Evolutionary conservation across 2,329 filamentous ascomycete genomes (phyloP).

Genomic region (Peltaster fructicola): DNA sequence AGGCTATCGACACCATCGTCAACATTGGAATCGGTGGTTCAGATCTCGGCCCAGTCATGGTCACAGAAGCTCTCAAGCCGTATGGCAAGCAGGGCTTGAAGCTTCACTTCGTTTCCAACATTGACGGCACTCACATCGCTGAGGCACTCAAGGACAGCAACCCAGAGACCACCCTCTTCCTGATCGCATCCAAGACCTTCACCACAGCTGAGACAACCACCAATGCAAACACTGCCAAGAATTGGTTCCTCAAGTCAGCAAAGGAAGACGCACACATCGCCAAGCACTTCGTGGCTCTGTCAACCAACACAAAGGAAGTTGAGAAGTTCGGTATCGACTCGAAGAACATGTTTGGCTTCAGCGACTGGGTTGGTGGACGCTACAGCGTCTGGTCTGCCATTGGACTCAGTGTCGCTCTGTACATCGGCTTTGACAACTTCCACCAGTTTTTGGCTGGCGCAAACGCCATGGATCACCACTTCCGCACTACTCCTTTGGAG

Average conservation of each 20-base stretch:
- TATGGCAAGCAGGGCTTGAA: conserved; percentile 76
- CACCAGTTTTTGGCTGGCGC: conserved; percentile 86
- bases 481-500: conserved; percentile 74
- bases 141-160: conserved; percentile 79
- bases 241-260: conserved; percentile 79
- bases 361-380: conserved; percentile 93
- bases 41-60: conserved; percentile 96
- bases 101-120: conserved; percentile 98
- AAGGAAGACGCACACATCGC: conserved; percentile 63
- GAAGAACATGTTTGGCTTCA: conserved; percentile 99
- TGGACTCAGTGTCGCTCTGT: conserved; percentile 80
- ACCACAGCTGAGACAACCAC: conserved; percentile 94
- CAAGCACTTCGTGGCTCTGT: conserved; percentile 97
- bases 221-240: conserved; percentile 93
- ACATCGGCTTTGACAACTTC: conserved; percentile 97
- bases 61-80: conserved; percentile 89
- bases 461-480: conserved; percentile 97
- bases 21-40: conserved; percentile 98
- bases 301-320: conserved; percentile 87
- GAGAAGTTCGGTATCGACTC: conserved; percentile 97
- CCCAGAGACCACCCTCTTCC: conserved; percentile 96
- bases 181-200: conserved; percentile 97
- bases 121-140: conserved; percentile 93
- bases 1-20: conserved; percentile 90
- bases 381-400: conserved; percentile 99